A percentile compares a stretch with the other conserved stretches of the same genome.
phyloP scores from a whole-genome alignment of 2,329 filamentous ascomycete species.

The Pseudogymnoascus sp. region DNA sequence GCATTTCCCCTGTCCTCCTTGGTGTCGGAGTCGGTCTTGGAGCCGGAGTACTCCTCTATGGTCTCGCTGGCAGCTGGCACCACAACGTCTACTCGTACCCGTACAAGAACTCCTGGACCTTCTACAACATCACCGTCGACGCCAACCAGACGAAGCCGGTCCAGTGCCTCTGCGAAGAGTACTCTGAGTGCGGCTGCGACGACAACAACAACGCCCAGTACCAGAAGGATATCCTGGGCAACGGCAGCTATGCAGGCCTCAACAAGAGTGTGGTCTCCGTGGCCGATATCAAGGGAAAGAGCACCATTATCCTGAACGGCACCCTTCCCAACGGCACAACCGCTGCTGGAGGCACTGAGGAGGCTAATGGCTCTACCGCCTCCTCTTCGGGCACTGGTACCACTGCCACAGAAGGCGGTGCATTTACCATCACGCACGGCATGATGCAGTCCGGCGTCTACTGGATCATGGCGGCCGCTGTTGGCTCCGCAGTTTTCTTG shows the following conservation, averaged over 20 bases:
- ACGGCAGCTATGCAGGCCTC: constrained; percentile 49
- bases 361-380: constrained; percentile 29
- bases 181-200: constrained; percentile 57
- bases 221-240: constrained; percentile 53
- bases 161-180: constrained; percentile 49
- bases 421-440: not conserved
- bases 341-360: constrained; percentile 36
- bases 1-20: constrained; percentile 44
- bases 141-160: constrained; percentile 52
- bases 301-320: constrained; percentile 65
- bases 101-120: constrained; percentile 48
- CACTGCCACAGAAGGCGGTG: not conserved
- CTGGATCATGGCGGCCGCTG: constrained; percentile 24
- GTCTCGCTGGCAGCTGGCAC: constrained; percentile 49
- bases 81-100: constrained; percentile 52
- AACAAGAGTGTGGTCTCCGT: constrained; percentile 57
- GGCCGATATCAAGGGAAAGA: constrained; percentile 51
- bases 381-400: not conserved
- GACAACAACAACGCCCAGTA: constrained; percentile 53
- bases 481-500: constrained; percentile 18
- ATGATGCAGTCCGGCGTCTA: constrained; percentile 19
- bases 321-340: constrained; percentile 62
- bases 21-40: constrained; percentile 39
- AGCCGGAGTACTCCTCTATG: constrained; percentile 5
- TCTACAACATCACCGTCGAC: constrained; percentile 37